Evolutionary conservation across 2,329 filamentous ascomycete species (phyloP), one percentile per base, ranked within the genome.

Genomic region (Rhytidhysteron rufulum): DNA sequence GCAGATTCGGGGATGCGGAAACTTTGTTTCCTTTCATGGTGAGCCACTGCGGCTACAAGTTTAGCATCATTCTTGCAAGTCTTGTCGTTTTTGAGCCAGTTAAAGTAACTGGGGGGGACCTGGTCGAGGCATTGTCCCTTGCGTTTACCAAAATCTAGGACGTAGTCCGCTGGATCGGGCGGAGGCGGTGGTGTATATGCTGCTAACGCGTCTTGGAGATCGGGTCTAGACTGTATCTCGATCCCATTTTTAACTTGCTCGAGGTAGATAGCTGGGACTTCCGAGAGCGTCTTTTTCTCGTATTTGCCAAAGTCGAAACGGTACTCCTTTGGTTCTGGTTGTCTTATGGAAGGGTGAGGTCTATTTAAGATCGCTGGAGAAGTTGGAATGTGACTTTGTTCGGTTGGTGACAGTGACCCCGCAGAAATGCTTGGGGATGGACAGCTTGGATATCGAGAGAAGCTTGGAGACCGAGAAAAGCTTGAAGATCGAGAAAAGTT

Each of bases 241-340:
- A 31, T 37, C 10, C 36, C 31, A n/a, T 43, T 16, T 21, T 43
- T 39, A 10, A 43, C 24, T 16, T 35, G 34, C 8, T 16, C 25
- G 15, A 43, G 11, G 16, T 43, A 43, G 10, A 39, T 18, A 20
- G 17, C 4, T n/a, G 37, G 36, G 5, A 43, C 41, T 18, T 40
- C 41, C 17, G 15, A 16, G 7, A 43, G 19, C 3, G 37, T 31
- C 22, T 39, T 43, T 3, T 25, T 37, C 1, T 13, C 13, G 21
- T 43, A 37, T 3, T 34, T 35, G 11, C 41, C 36, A 16, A 32
- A 35, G 22, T 15, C 18, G 31, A 33, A 33, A 4, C 31, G 31
- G 17, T 33, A 33, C 13, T 27, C 24, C 13, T 8, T 13, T 27
- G 7, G 24, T 13, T 7, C 13, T 7, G 31, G 24, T 7, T 27